These are phyloP conservation scores for Marchantia polymorpha DNA, from an alignment of 225 moss, liverwort and hornwort species.

Conservation along the genomic window DNA sequence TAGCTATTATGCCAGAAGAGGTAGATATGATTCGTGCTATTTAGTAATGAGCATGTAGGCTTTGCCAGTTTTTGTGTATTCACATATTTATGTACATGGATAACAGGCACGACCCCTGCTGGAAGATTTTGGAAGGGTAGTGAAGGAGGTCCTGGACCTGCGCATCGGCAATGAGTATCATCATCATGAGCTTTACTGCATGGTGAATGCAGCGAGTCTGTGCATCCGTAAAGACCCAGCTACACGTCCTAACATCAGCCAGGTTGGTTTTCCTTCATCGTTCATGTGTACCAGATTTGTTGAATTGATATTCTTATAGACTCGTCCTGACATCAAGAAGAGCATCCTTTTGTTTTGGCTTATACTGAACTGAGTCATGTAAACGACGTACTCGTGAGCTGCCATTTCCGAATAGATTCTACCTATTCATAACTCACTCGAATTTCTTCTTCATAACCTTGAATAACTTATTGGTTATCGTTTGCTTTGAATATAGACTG, in stretches of 20 bases:
- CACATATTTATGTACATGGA: neutral
- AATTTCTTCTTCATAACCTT: too few relatives aligned
- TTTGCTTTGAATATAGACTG: neutral
- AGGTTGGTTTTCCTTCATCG: conserved; percentile 41
- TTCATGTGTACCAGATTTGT: too few relatives aligned
- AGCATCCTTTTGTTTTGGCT: too few relatives aligned
- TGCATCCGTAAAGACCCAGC: conserved; percentile 72
- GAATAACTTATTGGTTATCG: too few relatives aligned
- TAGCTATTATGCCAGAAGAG: neutral
- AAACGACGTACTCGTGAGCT: too few relatives aligned
- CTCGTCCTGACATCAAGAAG: too few relatives aligned
- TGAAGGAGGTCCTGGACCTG: conserved; percentile 48
- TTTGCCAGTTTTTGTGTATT: neutral
- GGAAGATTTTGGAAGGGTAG: conserved; percentile 52
- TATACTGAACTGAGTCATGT: too few relatives aligned
- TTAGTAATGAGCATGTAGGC: neutral
- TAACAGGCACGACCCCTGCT: conserved; percentile 62
- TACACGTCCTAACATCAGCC: conserved; percentile 62
- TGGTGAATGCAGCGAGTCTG: conserved; percentile 66
- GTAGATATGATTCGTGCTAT: neutral
- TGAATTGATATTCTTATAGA: too few relatives aligned
- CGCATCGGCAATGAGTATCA: conserved; percentile 53
- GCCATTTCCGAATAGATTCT: too few relatives aligned
- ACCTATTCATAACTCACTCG: too few relatives aligned
- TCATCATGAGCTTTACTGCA: conserved; percentile 63